A percentile compares a stretch with the other conserved stretches of the same genome.
These are phyloP conservation scores for Rubia yunnanensis DNA, from an alignment of 257 asterid species.

Conservation along the genomic window DNA sequence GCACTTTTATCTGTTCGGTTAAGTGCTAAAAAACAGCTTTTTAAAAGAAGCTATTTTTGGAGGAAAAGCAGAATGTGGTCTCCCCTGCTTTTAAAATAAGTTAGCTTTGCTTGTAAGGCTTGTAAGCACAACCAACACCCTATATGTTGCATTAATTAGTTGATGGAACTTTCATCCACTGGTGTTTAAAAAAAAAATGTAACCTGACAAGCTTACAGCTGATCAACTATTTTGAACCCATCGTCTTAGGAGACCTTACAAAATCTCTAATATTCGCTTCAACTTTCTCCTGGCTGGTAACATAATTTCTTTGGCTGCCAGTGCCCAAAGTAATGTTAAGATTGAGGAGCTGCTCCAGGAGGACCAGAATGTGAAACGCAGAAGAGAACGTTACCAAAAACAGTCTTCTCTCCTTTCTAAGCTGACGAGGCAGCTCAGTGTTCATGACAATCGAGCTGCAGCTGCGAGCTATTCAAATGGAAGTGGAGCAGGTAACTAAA, in stretches of 20 bases:
- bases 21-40: no score
- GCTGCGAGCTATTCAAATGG: slow-evolving; percentile 57
- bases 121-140: no score
- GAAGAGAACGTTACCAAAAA: slow-evolving; percentile 68
- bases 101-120: no score
- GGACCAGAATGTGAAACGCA: slow-evolving; percentile 71
- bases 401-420: slow-evolving; percentile 78
- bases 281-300: not conserved
- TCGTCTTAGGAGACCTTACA: not conserved
- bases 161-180: no score
- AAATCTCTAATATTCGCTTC: not conserved
- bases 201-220: not conserved
- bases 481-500: slow-evolving; percentile 47
- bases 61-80: no score
- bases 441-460: slow-evolving; percentile 81
- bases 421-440: slow-evolving; percentile 65
- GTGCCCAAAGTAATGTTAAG: slow-evolving; percentile 63
- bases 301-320: slow-evolving; percentile 16
- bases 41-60: no score
- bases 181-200: no score
- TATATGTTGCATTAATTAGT: no score
- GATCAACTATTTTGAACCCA: not conserved
- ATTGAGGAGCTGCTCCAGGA: slow-evolving; percentile 85
- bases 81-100: no score
- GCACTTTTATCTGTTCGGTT: no score